These are phyloP conservation scores for Striga hermonthica DNA, from an alignment of 305 asterid genomes.

Conservation along the genomic window DNA sequence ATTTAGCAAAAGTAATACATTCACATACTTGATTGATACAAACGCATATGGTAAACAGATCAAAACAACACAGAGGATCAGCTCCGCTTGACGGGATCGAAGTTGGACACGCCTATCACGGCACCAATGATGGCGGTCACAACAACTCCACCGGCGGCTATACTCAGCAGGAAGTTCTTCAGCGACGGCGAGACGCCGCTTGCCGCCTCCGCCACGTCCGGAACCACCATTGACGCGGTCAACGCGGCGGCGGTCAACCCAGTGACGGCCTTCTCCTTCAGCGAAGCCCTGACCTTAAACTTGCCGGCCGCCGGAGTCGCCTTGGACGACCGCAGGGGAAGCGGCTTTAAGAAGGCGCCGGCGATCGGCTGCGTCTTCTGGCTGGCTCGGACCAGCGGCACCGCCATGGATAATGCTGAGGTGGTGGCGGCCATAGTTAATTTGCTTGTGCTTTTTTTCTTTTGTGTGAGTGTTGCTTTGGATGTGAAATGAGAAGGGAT, in stretches of 20 bases:
- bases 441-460: not conserved
- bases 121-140: constrained; percentile 59
- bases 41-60: too few relatives aligned
- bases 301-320: constrained; percentile 35
- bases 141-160: constrained; percentile 73
- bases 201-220: constrained; percentile 81
- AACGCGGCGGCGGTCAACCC: constrained; percentile 74
- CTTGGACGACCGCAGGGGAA: constrained; percentile 40
- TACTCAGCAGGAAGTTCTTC: constrained; percentile 76
- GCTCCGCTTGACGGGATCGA: constrained; percentile 81
- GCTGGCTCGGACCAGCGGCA: constrained; percentile 49
- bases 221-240: constrained; percentile 66
- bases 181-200: constrained; percentile 54
- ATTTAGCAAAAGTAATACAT: too few relatives aligned
- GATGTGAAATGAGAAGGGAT: not conserved
- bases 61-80: too few relatives aligned
- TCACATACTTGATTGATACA: too few relatives aligned
- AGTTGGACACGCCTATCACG: constrained; percentile 71
- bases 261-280: constrained; percentile 69
- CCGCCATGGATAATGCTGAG: constrained; percentile 51
- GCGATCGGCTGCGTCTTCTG: constrained; percentile 41
- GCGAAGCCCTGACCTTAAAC: constrained; percentile 59
- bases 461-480: not conserved
- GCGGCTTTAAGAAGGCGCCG: constrained; percentile 51
- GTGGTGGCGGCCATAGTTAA: constrained; percentile 65